Evolutionary conservation across 2,329 filamentous ascomycete genomes (phyloP), one percentile per base, ranked within the genome.

Genomic region (Teratosphaeria destructans): DNA sequence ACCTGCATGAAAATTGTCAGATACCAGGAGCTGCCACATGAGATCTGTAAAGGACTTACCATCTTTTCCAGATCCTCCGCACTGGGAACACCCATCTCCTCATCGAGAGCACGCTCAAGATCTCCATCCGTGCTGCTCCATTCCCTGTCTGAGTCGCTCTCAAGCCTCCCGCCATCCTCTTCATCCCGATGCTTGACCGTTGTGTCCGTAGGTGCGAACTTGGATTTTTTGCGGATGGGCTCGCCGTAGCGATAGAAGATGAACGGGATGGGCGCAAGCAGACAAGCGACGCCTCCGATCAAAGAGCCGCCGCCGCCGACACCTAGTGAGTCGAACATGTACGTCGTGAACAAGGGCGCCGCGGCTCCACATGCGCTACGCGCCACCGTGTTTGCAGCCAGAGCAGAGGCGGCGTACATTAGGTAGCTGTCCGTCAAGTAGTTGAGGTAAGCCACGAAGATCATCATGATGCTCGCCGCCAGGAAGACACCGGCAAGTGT

Each of bases 401-500:
- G 49, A 0, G 69, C 68, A 23, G 61, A 63, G 3, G 69, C 68
- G 32, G 69, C 69, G 59, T 65, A 75, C 70, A 72, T 73, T 26
- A 63, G 72, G 60, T 82, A 83, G 1, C 75, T 72, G 66, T 83
- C 81, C 53, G 81, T 78, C 10, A 84, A 73, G 59, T 83, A 83
- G 64, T 79, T 82, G 39, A 82, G 71, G 63, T 78, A 80, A 43
- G 76, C 72, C 56, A 84, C 78, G 65, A 85, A 82, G 37, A 79
- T 73, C 37, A 79, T 69, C 12, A 77, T 58, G 55, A 80, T 76
- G 3, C 70, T 71, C 3, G 71, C 69, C 0, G 74, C 61, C 1
- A 80, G 69, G 59, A 78, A 75, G 16, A 73, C 72, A 1, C 77
- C 77, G 1, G 76, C 77, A 29, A 79, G 63, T 0, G 73, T 74